Base-by-base conservation (phyloP, 495 filamentous ascomycete species). In the Hypomontagnella monticulosa region DNA sequence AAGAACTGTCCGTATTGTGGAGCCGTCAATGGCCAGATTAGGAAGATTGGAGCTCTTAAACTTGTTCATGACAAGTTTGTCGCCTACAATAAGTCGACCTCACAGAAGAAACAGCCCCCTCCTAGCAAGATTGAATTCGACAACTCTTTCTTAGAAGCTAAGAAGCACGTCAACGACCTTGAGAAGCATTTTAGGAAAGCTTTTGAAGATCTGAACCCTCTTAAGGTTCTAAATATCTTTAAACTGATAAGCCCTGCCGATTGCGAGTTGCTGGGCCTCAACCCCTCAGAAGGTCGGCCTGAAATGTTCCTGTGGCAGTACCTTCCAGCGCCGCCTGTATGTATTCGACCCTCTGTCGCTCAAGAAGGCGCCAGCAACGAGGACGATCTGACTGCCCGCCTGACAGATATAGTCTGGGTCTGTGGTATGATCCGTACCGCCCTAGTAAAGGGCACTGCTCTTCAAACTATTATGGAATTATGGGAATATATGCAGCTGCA, bases 241-340 rank as follows among this genome's bases (percentile, higher is more conserved):
- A 91, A 91, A 76, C 87, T 87, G 68, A 92, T 99, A 43, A 87
- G 85, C n/a, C 84, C 88, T 37, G 81, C 82, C 11, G 96, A 99
- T 75, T 97, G 93, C 72, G 96, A 98, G 71, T 82, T 99, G 9
- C 77, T 99, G 16, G 93, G 93, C 2, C 84, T 99, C 74, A 86
- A 97, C 64, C 92, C 95, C 32, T 81, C 86, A 27, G 91, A 96
- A 67, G 93, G 93, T 1, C 84, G 93, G 44, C 95, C 95, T 1
- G 95, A 99, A 69, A 96, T 97, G 91, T 96, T 97, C 75, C 83
- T 99, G 15, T 99, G 95, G 95, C 92, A 96, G 75, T 97, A 93
- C 73, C 83, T 99, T 19, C 95, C 95, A 0, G 94, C 93, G 2
- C 93, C 95, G 0, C 95, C 95, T 0, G 89, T 97, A 23, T 93